Conservation (phyloP, 2,329 filamentous ascomycete species). For the Paecilomyces sp. region DNA sequence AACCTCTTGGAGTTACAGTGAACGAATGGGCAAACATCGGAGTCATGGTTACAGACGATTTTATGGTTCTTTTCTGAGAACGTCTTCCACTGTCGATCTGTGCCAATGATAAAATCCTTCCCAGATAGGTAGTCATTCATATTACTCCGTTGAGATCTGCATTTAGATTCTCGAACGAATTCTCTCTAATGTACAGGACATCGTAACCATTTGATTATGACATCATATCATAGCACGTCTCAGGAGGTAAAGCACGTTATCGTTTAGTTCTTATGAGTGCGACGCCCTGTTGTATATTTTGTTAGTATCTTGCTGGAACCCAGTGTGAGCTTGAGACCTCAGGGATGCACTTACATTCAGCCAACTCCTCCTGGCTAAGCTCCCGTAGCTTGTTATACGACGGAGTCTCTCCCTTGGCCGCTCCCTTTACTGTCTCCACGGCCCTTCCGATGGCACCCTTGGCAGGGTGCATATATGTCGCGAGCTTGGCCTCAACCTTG, state of each 20-base stretch:
- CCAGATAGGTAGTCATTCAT: background rate
- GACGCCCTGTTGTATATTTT: constrained; percentile 19
- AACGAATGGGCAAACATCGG: background rate
- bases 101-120: background rate
- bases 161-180: background rate
- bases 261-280: constrained; percentile 12
- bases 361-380: constrained; percentile 59
- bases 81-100: background rate
- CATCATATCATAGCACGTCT: background rate
- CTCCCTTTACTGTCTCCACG: constrained; percentile 68
- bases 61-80: background rate
- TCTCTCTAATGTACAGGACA: background rate
- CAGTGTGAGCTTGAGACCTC: background rate
- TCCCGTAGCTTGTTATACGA: constrained; percentile 70
- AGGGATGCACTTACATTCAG: constrained; percentile 43
- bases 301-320: background rate
- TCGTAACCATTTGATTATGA: background rate
- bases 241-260: background rate
- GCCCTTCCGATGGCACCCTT: constrained; percentile 58
- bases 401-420: constrained; percentile 64
- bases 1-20: background rate
- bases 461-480: constrained; percentile 61
- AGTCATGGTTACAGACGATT: background rate
- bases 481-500: constrained; percentile 63
- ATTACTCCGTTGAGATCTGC: background rate